A percentile compares a stretch with the other conserved stretches of the same genome.
Evolutionary conservation across 768 basidiomycete species (phyloP).

Genomic region (Royoungia palumana): DNA sequence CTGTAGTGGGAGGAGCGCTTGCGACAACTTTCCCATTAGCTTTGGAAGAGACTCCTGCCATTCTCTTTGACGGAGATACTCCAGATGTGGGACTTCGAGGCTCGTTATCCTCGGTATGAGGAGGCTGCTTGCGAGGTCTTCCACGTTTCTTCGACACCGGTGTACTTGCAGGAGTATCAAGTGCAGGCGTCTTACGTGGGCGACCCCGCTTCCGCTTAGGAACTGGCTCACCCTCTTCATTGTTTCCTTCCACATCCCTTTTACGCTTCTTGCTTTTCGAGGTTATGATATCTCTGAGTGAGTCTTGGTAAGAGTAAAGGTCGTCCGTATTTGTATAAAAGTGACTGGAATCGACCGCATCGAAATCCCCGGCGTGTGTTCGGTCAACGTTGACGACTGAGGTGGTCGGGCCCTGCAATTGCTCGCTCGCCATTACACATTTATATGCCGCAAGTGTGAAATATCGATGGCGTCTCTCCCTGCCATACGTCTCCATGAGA

Average conservation of each 20-base stretch:
- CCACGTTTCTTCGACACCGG: conserved; percentile 38
- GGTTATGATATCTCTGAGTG: conserved; percentile 37
- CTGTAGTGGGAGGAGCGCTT: background rate
- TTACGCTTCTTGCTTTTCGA: conserved; percentile 30
- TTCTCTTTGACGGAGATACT: conserved; percentile 1
- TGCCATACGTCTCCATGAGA: conserved; percentile 76
- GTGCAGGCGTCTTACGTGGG: conserved; percentile 42
- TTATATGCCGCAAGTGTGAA: conserved; percentile 72
- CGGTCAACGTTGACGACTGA: conserved; percentile 47
- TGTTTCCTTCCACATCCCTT: conserved; percentile 23
- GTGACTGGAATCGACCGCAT: conserved; percentile 36
- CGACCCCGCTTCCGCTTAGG: conserved; percentile 50
- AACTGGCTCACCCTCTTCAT: conserved; percentile 13
- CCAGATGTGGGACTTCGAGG: conserved; percentile 2
- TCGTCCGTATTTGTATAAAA: conserved; percentile 52
- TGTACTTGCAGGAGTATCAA: conserved; percentile 5
- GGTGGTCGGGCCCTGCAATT: conserved; percentile 50
- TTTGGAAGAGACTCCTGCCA: background rate
- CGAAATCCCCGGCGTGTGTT: conserved; percentile 53
- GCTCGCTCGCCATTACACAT: conserved; percentile 58
- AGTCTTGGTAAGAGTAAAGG: conserved; percentile 48
- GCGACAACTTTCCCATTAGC: background rate
- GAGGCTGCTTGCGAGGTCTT: conserved; percentile 29
- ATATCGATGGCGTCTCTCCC: conserved; percentile 85
- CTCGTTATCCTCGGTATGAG: conserved; percentile 4